phyloP scores from a whole-genome alignment of 2,329 filamentous ascomycete species.

The Scytalidium sp. region DNA sequence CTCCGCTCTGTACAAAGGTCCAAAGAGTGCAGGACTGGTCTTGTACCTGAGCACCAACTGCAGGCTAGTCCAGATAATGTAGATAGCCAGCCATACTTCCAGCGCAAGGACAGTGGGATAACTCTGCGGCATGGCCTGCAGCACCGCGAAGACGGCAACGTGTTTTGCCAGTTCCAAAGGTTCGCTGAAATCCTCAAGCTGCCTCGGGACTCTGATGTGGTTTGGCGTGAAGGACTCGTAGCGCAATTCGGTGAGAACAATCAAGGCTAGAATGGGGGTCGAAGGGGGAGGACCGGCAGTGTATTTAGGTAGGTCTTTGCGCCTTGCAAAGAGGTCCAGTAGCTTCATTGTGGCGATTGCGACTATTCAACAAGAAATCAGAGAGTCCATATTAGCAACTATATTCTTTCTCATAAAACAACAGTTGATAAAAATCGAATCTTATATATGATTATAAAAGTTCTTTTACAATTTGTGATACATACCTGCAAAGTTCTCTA shows the following conservation, averaged over 20 bases:
- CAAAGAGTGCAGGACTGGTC: conserved; percentile 35
- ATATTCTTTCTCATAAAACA: neutral
- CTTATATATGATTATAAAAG: too few species aligned
- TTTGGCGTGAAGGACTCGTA: conserved; percentile 42
- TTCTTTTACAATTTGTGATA: conserved; percentile 1
- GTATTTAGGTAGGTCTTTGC: conserved; percentile 30
- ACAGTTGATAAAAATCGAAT: neutral
- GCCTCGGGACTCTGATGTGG: conserved; percentile 27
- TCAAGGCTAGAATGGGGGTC: conserved; percentile 27
- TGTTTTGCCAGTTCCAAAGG: conserved; percentile 32
- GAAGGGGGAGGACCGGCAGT: conserved; percentile 22
- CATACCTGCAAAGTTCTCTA: conserved; percentile 33
- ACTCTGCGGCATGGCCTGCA: conserved; percentile 34
- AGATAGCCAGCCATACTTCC: conserved; percentile 36
- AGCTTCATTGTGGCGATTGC: conserved; percentile 36
- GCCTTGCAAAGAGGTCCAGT: conserved; percentile 35
- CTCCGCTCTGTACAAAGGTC: conserved; percentile 34
- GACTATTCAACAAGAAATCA: conserved; percentile 23
- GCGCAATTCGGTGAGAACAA: conserved; percentile 36
- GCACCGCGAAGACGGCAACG: conserved; percentile 25
- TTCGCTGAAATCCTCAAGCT: conserved; percentile 33
- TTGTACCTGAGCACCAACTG: conserved; percentile 35
- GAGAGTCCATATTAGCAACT: conserved; percentile 1
- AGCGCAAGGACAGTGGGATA: conserved; percentile 32
- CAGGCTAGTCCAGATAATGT: conserved; percentile 36